Conservation (phyloP, 768 basidiomycete genomes). For the Austroboletus eburneus region DNA sequence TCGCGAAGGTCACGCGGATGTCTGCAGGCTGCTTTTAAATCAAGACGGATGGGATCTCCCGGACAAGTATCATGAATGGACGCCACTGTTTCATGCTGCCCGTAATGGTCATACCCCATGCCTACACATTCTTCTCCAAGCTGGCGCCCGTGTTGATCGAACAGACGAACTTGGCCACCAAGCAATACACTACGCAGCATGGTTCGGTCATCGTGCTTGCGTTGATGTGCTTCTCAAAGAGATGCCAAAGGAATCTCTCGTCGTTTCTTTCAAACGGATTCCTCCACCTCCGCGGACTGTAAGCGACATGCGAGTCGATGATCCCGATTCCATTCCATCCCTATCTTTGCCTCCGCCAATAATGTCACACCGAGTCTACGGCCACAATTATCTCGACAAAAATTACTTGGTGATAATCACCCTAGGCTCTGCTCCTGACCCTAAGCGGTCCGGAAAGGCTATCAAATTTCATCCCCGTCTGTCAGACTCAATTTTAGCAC, state of each 20-base stretch:
- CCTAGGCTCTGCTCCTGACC: constrained; percentile 54
- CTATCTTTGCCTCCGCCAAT: constrained; percentile 97
- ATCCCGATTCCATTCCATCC: constrained; percentile 90
- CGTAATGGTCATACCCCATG: constrained; percentile 77
- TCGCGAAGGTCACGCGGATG: constrained; percentile 82
- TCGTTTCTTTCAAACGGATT: constrained; percentile 16
- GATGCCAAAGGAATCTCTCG: constrained; percentile 19
- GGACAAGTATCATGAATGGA: constrained; percentile 99
- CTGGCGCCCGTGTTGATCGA: constrained; percentile 70
- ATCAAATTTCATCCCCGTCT: constrained; percentile 73
- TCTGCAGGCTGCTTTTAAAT: constrained; percentile 71
- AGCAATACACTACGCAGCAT: constrained; percentile 92
- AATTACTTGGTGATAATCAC: constrained; percentile 82
- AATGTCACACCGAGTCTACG: constrained; percentile 96
- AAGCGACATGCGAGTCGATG: constrained; percentile 45
- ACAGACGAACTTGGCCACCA: constrained; percentile 82
- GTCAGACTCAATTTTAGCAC: constrained; percentile 62
- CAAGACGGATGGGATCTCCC: constrained; percentile 79
- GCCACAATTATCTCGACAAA: constrained; percentile 91
- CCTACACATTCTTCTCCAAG: constrained; percentile 72
- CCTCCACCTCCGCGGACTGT: constrained; percentile 24
- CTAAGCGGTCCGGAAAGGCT: constrained; percentile 36
- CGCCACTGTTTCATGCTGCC: constrained; percentile 92
- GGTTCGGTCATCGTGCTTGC: constrained; percentile 83
- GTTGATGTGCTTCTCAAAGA: constrained; percentile 55